Evolutionary conservation across 129 eudicot genomes (phyloP), one percentile per base, ranked within the genome.

Genomic region (Flaveria sonorensis): DNA sequence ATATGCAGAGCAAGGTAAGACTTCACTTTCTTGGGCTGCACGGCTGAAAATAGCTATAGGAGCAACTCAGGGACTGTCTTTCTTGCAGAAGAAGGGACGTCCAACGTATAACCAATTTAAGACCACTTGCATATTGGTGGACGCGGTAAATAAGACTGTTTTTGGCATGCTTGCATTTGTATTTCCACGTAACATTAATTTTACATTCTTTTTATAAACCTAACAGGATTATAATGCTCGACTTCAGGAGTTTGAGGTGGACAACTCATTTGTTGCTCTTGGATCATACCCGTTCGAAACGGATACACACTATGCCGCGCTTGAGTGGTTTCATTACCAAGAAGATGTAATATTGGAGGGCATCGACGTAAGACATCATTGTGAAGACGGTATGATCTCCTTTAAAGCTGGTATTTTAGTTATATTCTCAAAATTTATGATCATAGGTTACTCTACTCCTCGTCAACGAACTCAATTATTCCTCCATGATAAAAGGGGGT

Each of bases 301-400:
- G 24, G 73, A 68, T 60, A 32, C 61, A 60, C 21, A 0, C 59
- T 81, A 75, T 76, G 51, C 77, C 1, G 73, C 81, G 9, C 85
- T 81, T 36, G 81, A 75, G 57, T 81, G 81, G 76, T 68, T 74
- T 75, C 23, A 24, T 42, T 81, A 56, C 76, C 76, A 81, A 30
- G 84, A 53, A 19, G 53, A 60, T 28, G 67, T 56, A 2, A 39
- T 14, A 39, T 20, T 81, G 20, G 84, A 81, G 2, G 70, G 72
- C 16, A 0, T 0, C 28, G 3, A 0, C 1, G 16, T 3, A 57
- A 1, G 10, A 20, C 6, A 20, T 61, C 13, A 4, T 7, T 10
- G 2, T 21, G 6, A 16, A 61, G 55, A 47, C 26, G 77, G 84
- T 81, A 81, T 42, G 10, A 45, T 81, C 72, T 75, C n/a, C 80